Percentiles rank a stretch among this genome's conserved stretches.
phyloP scores from a whole-genome alignment of 164 flowering plant species.

The Stephania japonica region DNA sequence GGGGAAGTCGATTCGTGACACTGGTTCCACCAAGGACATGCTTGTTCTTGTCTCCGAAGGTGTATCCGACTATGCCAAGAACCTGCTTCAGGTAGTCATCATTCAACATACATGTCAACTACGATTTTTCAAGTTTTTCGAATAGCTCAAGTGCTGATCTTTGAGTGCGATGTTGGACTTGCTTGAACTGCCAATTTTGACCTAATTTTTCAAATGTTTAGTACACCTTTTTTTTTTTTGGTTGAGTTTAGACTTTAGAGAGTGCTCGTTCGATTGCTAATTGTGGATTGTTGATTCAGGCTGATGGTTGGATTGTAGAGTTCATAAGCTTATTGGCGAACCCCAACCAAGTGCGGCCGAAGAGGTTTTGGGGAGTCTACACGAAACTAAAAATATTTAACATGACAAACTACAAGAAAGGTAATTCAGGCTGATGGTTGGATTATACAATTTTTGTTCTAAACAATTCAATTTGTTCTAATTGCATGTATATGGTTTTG shows the following conservation, averaged over 20 bases:
- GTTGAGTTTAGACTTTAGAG: too few species aligned
- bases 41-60: constrained; percentile 95
- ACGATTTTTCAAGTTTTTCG: too few species aligned
- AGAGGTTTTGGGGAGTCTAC: constrained; percentile 98
- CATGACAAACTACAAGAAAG: constrained; percentile 87
- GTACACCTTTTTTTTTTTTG: too few species aligned
- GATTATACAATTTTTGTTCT: not conserved
- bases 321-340: constrained; percentile 77
- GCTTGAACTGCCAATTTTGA: too few species aligned
- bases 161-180: too few species aligned
- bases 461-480: not conserved
- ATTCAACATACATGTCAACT: not conserved
- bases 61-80: constrained; percentile 75
- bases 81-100: constrained; percentile 68
- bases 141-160: too few species aligned
- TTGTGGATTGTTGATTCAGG: constrained; percentile 34
- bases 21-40: constrained; percentile 82
- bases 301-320: constrained; percentile 97
- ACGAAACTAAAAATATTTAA: constrained; percentile 92
- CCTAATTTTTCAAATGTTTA: too few species aligned
- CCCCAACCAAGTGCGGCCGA: constrained; percentile 85
- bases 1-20: constrained; percentile 84
- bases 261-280: not conserved
- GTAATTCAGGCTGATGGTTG: constrained; percentile 24
- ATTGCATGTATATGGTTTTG: not conserved